Base-by-base conservation (phyloP, 1,139 yeast genomes). In the Candida tropicalis region DNA sequence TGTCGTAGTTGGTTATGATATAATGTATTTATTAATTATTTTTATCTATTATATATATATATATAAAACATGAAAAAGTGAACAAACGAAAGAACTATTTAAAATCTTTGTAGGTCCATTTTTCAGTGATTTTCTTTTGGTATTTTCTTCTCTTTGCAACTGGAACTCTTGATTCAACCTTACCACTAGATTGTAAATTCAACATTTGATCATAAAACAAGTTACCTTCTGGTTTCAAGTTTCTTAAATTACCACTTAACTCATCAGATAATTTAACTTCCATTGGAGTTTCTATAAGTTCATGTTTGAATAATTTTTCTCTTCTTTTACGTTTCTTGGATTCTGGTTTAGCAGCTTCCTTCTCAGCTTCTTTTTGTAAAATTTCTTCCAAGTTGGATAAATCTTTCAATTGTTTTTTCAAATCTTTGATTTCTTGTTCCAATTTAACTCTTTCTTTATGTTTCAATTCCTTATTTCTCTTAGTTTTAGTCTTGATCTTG, bases 211-310 rank as follows among this genome's bases (percentile, higher is more conserved):
- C 97, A 54, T 85, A 82, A 40, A 89, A 73, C 47, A 89, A 68
- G 59, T 86, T 88, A 17, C 99, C 99, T 68, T 95, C 99, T 0
- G 98, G 95, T 60, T 80, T 87, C 59, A 93, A 71, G 52, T 84
- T 79, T 62, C 97, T 80, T 59, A 95, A 73, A 23, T 95, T 87
- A 54, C 87, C 95, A 24, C 87, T 81, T 51, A 95, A 75, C 65
- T 93, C 99, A 59, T 89, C 93, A 13, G 96, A 82, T 43, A 95
- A 77, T 65, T 93, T 93, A 34, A 93, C 85, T 58, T 93, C 98
- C 44, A 93, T 64, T 25, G 87, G 84, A 34, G 77, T 77, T 43
- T 82, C 84, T 46, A 81, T 65, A 20, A 81, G 71, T 34, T 75
- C 72, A 59, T 85, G 81, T 57, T 81, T 86, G 42, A 73, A 73